Evolutionary conservation across 345 rosid species (phyloP).

Genomic region (Gossypium stocksii): DNA sequence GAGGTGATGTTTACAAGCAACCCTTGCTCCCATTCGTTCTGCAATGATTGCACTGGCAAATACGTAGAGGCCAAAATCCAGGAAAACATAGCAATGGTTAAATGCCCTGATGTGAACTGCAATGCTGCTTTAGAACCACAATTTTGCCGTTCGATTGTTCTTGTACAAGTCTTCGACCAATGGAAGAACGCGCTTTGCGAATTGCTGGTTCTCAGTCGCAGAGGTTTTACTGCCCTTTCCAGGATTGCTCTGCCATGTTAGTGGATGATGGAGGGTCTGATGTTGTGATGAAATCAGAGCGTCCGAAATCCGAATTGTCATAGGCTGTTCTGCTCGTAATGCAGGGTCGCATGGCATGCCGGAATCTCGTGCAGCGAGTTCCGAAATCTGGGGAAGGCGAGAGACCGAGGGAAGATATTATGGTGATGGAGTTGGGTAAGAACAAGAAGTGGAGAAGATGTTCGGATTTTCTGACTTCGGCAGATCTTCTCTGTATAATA

Average conservation of each 20-base stretch:
- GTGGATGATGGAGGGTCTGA: conserved; percentile 23
- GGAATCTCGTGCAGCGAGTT: background rate
- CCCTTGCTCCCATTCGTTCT: conserved; percentile 29
- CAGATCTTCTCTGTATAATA: no score
- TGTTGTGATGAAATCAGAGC: conserved; percentile 9
- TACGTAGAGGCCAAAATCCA: conserved; percentile 21
- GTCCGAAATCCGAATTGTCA: conserved; percentile 31
- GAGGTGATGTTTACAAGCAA: conserved; percentile 22
- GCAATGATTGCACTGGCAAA: conserved; percentile 29
- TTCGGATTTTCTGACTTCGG: no score
- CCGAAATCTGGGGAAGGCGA: background rate
- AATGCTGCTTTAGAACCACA: conserved; percentile 27
- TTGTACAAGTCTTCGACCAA: conserved; percentile 27
- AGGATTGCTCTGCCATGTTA: conserved; percentile 31
- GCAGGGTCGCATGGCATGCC: conserved; percentile 20
- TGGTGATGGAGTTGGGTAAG: conserved; percentile 30
- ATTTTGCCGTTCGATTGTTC: conserved; percentile 18
- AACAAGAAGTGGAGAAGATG: conserved; percentile 8
- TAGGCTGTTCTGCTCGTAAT: conserved; percentile 26
- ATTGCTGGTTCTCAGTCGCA: conserved; percentile 15
- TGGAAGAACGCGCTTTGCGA: conserved; percentile 34
- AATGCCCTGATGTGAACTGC: conserved; percentile 30
- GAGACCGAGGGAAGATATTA: background rate
- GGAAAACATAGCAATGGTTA: background rate
- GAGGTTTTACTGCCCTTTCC: conserved; percentile 38